Evolutionary conservation across 1,139 yeast genomes (phyloP), one percentile per base, ranked within the genome.

Genomic region (Saccharomycopsis crataegensis): DNA sequence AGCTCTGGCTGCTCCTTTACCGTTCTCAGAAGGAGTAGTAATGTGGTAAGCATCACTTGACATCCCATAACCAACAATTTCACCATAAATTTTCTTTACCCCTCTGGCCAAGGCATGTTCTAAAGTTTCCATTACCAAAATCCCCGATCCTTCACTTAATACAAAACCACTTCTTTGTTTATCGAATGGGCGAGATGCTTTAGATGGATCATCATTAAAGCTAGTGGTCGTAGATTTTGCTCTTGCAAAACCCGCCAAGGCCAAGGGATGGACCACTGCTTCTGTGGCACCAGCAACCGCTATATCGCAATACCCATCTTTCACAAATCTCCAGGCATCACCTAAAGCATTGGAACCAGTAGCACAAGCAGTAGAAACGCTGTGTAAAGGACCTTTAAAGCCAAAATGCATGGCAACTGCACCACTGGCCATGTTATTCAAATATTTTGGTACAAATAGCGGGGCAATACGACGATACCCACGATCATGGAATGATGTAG

Each of bases 241-340:
- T 52, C 98, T 73, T 1, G 96, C 86, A 71, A 94, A 94, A 0
- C 98, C 99, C 0, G 95, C 87, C 31, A 94, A 72, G 0, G 96
- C 84, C 48, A 91, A 65, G 1, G 98, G 98, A 65, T 90, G 96
- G 8, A 90, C 73, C 8, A 90, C 79, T 2, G 95, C 83, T 65
- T 94, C 99, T 1, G 96, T 74, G 0, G 97, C 96, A 14, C 99
- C 99, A 17, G 96, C 94, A 1, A 94, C 75, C 83, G 91, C 88
- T 8, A 84, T 86, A 60, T 90, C 83, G 8, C 94, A 89, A 70
- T 86, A 86, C 1, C 89, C 95, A 57, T 83, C 80, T 58, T 76
- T 72, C 57, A 94, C 87, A 65, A 90, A 84, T 61, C 91, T 80
- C 60, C 75, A 80, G 0, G 96, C 97, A 65, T 94, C 99, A 2